Evolutionary conservation across 1,284 basidiomycete genomes (phyloP), one percentile per base, ranked within the genome.

Genomic region (Volvariella surrecta): DNA sequence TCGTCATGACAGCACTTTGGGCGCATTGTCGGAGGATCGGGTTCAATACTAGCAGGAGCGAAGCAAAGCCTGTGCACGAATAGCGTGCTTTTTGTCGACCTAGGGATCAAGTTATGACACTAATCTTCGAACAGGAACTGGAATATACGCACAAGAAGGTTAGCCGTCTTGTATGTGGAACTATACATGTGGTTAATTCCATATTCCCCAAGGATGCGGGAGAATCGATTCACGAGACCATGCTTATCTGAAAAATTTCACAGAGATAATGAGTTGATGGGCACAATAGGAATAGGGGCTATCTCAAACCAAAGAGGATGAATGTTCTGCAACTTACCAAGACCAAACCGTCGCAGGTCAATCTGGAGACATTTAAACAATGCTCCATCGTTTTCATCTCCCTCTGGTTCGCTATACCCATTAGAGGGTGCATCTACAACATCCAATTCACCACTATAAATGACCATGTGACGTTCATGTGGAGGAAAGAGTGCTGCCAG

Each of bases 181-280:
- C 81, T 84, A 55, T 89, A 89, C 73, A 89, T 84, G 61, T 89
- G 87, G 58, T 86, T 82, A 58, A 89, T 84, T 3, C 75, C 73
- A 50, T 77, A 78, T 48, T 76, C 70, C 47, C 83, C 75, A 7
- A 89, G 70, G 9, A 83, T 72, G 17, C 76, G 70, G 17, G 84
- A 89, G 57, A 85, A 89, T 31, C 78, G 76, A 54, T 76, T 85
- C 41, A 89, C 81, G 7, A 89, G 70, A 20, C 86, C 85, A 50
- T 84, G 72, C 54, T 83, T 85, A 55, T 86, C 83, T 79, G 52
- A 19, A 45, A 34, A 45, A 35, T n/a, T n/a, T n/a, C n/a, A n/a
- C n/a, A n/a, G n/a, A n/a, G n/a, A n/a, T n/a, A n/a, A n/a, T n/a
- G n/a, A n/a, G n/a, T n/a, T n/a, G n/a, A 35, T 35, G 34, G 18